Conservation (phyloP, 2,329 filamentous ascomycete genomes). For the Cladosporium cucumerinum region DNA sequence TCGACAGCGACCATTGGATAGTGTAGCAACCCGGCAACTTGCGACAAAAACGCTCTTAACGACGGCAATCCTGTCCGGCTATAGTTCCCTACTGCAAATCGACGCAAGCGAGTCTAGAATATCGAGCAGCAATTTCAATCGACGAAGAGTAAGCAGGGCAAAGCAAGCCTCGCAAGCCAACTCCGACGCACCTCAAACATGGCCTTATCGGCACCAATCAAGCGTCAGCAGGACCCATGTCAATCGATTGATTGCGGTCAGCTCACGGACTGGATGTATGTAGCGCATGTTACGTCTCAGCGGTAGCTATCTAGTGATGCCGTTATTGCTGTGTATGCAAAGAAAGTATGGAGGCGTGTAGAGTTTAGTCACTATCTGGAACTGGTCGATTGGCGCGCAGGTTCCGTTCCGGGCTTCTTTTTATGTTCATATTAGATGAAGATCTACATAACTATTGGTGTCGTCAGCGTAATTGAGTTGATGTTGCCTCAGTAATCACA, state of each 20-base stretch:
- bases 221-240: neutral
- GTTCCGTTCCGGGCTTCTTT: neutral
- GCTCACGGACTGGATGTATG: neutral
- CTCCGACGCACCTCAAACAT: neutral
- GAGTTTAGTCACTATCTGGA: conserved; percentile 6
- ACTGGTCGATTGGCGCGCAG: neutral
- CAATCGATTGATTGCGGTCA: neutral
- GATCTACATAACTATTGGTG: neutral
- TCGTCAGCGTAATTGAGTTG: neutral
- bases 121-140: neutral
- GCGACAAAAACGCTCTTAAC: neutral
- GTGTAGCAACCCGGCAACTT: neutral
- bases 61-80: neutral
- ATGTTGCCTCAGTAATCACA: neutral
- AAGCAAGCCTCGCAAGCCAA: neutral
- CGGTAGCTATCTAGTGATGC: neutral
- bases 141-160: neutral
- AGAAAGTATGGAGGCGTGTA: neutral
- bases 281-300: neutral
- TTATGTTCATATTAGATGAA: neutral
- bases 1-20: neutral
- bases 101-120: neutral
- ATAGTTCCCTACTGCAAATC: neutral
- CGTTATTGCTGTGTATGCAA: neutral
- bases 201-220: conserved; percentile 9